A percentile compares a stretch with the other conserved stretches of the same genome.
Evolutionary conservation across 2,329 filamentous ascomycete species (phyloP).

Genomic region (Pseudogymnoascus sp.): DNA sequence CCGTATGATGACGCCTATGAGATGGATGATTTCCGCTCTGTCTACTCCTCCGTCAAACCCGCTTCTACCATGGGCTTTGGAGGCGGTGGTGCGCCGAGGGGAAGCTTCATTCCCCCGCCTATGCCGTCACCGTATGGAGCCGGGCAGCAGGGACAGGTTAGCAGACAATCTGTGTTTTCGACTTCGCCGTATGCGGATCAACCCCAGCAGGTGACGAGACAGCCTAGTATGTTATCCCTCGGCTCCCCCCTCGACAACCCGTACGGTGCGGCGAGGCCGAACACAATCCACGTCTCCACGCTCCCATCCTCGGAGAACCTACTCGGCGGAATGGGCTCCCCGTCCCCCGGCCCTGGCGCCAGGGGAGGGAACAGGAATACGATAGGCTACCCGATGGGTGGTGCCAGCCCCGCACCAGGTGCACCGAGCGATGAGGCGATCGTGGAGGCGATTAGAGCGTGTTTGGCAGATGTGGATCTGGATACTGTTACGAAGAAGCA

Average conservation of each 20-base stretch:
- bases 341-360: constrained; percentile 17
- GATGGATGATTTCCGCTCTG: constrained; percentile 96
- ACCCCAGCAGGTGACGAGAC: constrained; percentile 44
- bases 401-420: not conserved
- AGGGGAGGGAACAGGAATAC: not conserved
- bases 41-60: constrained; percentile 87
- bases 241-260: constrained; percentile 27
- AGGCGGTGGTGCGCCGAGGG: constrained; percentile 39
- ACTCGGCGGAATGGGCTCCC: constrained; percentile 32
- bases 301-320: constrained; percentile 34
- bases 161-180: constrained; percentile 34
- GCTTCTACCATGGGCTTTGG: constrained; percentile 82
- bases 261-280: constrained; percentile 38
- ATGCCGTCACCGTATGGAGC: constrained; percentile 68
- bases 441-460: constrained; percentile 74
- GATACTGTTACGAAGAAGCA: constrained; percentile 99
- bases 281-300: constrained; percentile 54
- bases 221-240: constrained; percentile 69
- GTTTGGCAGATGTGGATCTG: constrained; percentile 81
- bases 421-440: constrained; percentile 78
- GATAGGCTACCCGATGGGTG: not conserved
- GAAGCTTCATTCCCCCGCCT: constrained; percentile 65
- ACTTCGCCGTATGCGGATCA: constrained; percentile 44
- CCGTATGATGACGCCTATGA: constrained; percentile 76
- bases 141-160: constrained; percentile 27